phyloP scores from a whole-genome alignment of 768 basidiomycete species.

The Nevesoporus exiguus region DNA sequence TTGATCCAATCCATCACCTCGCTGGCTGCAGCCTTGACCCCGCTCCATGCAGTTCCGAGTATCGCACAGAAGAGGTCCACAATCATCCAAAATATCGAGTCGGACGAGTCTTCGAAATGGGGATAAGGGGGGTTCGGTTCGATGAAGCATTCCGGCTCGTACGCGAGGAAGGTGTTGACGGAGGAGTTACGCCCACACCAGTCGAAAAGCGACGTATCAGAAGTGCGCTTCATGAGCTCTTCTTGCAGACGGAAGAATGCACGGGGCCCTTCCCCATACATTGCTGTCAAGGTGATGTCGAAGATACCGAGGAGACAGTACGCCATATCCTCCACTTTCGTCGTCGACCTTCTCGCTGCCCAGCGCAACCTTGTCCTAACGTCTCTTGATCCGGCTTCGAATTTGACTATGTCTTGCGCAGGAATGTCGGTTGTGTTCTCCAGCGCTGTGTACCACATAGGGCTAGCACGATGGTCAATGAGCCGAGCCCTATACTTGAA shows the following conservation, averaged over 20 bases:
- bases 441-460: slow-evolving; percentile 15
- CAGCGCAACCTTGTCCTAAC: slow-evolving; percentile 22
- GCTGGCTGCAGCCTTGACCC: not conserved
- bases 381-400: slow-evolving; percentile 15
- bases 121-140: slow-evolving; percentile 2
- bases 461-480: slow-evolving; percentile 16
- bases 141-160: slow-evolving; percentile 16
- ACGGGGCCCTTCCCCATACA: slow-evolving; percentile 27
- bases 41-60: slow-evolving; percentile 7
- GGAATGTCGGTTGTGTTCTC: slow-evolving; percentile 15
- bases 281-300: slow-evolving; percentile 24
- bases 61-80: slow-evolving; percentile 8
- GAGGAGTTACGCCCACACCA: slow-evolving; percentile 22
- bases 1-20: slow-evolving; percentile 1
- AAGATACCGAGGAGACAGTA: slow-evolving; percentile 32
- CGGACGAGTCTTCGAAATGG: slow-evolving; percentile 3
- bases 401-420: slow-evolving; percentile 3
- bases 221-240: slow-evolving; percentile 27
- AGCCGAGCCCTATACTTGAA: slow-evolving; percentile 21
- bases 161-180: slow-evolving; percentile 24
- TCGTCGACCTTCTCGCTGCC: slow-evolving; percentile 28
- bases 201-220: slow-evolving; percentile 24
- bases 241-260: slow-evolving; percentile 30
- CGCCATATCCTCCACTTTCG: slow-evolving; percentile 28
- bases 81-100: slow-evolving; percentile 13